Percentiles rank a stretch among this genome's conserved stretches.
These are phyloP conservation scores for Linderniella brevidens DNA, from an alignment of 257 asterid genomes.

Conservation along the genomic window DNA sequence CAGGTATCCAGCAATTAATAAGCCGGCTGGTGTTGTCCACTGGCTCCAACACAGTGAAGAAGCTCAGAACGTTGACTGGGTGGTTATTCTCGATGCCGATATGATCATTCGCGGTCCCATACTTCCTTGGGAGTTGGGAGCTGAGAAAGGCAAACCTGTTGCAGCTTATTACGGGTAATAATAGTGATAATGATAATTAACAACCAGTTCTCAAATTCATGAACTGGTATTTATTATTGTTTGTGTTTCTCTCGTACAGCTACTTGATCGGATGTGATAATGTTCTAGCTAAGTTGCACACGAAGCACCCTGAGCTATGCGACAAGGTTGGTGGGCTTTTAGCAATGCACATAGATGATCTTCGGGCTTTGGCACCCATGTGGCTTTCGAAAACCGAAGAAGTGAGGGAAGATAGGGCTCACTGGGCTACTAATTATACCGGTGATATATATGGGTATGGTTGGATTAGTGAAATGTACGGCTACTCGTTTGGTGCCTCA, in stretches of 20 bases:
- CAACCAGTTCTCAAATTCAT: neutral
- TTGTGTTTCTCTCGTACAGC: slow-evolving; percentile 27
- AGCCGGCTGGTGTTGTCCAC: slow-evolving; percentile 91
- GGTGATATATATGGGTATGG: slow-evolving; percentile 85
- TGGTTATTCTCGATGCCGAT: slow-evolving; percentile 90
- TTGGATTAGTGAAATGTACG: slow-evolving; percentile 99
- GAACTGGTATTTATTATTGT: neutral
- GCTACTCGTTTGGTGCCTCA: slow-evolving; percentile 96
- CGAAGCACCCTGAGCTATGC: slow-evolving; percentile 78
- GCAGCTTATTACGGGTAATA: slow-evolving; percentile 93
- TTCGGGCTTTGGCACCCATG: slow-evolving; percentile 77
- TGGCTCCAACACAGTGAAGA: slow-evolving; percentile 89
- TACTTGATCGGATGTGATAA: slow-evolving; percentile 87
- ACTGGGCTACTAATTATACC: slow-evolving; percentile 78
- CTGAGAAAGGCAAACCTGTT: slow-evolving; percentile 84
- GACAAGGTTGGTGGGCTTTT: slow-evolving; percentile 96
- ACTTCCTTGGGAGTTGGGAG: slow-evolving; percentile 98
- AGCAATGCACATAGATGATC: slow-evolving; percentile 95
- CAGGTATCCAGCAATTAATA: slow-evolving; percentile 98
- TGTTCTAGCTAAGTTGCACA: slow-evolving; percentile 71
- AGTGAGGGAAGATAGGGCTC: slow-evolving; percentile 72
- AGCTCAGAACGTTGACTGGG: slow-evolving; percentile 94
- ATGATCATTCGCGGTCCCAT: slow-evolving; percentile 88
- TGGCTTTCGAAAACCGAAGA: slow-evolving; percentile 93
- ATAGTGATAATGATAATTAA: neutral